Evolutionary conservation across 2,329 filamentous ascomycete genomes (phyloP), one percentile per base, ranked within the genome.

Genomic region (Claviceps maximensis): DNA sequence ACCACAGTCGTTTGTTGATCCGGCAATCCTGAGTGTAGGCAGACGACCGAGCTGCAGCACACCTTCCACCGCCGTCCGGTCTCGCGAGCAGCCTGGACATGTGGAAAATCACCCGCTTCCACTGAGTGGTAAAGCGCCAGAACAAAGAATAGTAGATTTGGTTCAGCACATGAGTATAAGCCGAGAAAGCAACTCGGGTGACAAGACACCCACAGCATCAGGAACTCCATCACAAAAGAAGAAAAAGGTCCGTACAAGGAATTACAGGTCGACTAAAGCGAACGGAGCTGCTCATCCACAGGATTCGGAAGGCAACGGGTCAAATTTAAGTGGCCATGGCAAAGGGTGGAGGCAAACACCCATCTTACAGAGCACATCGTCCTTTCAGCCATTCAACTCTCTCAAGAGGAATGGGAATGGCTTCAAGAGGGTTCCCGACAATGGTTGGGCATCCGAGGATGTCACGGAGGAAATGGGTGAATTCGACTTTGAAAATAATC

Each of bases 371-470:
- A 80, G 77, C 53, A 81, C 74, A 8, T 67, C 78, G 3, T 79
- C 78, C 0, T 84, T 84, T 55, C 81, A 84, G 61, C 80, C 80
- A 0, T 84, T 79, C 59, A 70, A 74, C 45, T 76, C 77, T 1
- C 65, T 84, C 1, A 89, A 77, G 72, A 84, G 66, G 66, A 77
- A 68, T 65, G 70, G 63, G 56, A 69, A 72, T 59, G 74, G 71
- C 55, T 71, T 66, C 53, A 73, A 67, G 59, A 67, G 65, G 47
- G 65, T 65, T 31, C 68, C 68, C 9, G 79, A 88, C 45, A 94
- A 89, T 65, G 91, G 89, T 3, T 97, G 91, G 90, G 89, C 88
- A 4, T 96, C 91, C 0, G 93, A 96, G 64, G 91, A 97, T 3
- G 90, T 91, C 23, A 96, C 89, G 0, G 93, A 97, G 69, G 91